Percentiles rank a stretch among this genome's conserved stretches.
Conservation (phyloP, 106 monocot genomes). For the Vanilla planifolia region DNA sequence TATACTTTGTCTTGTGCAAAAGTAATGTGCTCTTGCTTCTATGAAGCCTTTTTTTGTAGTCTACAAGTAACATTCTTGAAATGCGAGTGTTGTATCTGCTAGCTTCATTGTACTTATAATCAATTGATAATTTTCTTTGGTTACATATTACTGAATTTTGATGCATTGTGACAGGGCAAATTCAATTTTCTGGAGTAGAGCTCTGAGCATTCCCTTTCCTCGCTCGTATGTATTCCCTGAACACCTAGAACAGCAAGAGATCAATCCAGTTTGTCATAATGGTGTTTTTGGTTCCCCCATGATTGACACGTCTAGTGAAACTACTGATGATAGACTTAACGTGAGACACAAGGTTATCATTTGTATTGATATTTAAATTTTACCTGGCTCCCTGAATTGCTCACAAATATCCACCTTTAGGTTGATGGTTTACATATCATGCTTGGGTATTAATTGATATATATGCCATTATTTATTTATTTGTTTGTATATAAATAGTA, state of each 20-base stretch:
- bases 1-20: no score
- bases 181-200: slow-evolving; percentile 91
- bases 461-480: not conserved
- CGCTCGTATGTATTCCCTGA: slow-evolving; percentile 81
- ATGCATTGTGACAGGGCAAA: slow-evolving; percentile 78
- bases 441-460: not conserved
- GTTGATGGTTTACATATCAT: no score
- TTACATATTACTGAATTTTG: no score
- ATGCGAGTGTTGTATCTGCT: no score
- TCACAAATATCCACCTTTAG: not conserved
- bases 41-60: no score
- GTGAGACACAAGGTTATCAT: slow-evolving; percentile 19
- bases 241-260: slow-evolving; percentile 24
- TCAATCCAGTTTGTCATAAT: not conserved
- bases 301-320: slow-evolving; percentile 17
- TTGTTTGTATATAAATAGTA: not conserved
- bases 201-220: slow-evolving; percentile 93
- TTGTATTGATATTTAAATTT: slow-evolving; percentile 1
- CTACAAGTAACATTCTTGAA: no score
- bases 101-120: no score
- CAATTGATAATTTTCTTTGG: no score
- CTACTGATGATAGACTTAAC: slow-evolving; percentile 8
- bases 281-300: slow-evolving; percentile 5
- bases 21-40: no score
- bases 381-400: slow-evolving; percentile 2